phyloP scores from a whole-genome alignment of 306 rosid genomes.

The Ormosia semicastrata region DNA sequence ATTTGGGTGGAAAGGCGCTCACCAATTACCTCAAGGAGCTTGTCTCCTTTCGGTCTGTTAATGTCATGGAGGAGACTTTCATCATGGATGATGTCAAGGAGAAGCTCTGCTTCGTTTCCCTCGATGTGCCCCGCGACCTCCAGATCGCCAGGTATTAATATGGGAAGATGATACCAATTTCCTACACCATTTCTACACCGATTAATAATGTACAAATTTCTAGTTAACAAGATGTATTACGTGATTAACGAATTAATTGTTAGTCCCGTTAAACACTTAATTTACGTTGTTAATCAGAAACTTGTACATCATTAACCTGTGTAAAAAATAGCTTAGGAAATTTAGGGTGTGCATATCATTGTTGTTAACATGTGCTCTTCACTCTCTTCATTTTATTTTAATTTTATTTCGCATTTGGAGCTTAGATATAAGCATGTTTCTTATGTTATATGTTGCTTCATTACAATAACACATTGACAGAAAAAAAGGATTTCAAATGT shows the following conservation, averaged over 20 bases:
- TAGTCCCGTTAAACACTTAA: too few relatives aligned
- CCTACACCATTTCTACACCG: too few relatives aligned
- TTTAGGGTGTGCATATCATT: too few relatives aligned
- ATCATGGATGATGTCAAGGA: slow-evolving; percentile 90
- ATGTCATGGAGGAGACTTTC: slow-evolving; percentile 91
- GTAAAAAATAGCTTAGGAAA: neutral
- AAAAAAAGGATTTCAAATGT: neutral
- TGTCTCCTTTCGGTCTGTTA: slow-evolving; percentile 78
- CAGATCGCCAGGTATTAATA: slow-evolving; percentile 49
- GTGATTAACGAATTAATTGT: neutral
- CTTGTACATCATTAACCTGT: too few relatives aligned
- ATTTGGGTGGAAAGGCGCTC: slow-evolving; percentile 86
- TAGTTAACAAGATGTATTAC: neutral
- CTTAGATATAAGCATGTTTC: neutral
- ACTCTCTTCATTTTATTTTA: too few relatives aligned
- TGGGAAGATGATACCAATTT: too few relatives aligned
- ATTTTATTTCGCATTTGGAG: neutral
- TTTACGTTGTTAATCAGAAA: too few relatives aligned
- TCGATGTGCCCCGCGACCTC: slow-evolving; percentile 65
- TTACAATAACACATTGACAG: neutral
- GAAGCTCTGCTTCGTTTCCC: slow-evolving; percentile 90
- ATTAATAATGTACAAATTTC: too few relatives aligned
- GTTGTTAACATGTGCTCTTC: neutral
- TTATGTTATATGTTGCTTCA: neutral
- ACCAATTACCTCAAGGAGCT: slow-evolving; percentile 89